Evolutionary conservation across 306 rosid genomes (phyloP).

Genomic region (Herpetospermum pedunculosum): DNA sequence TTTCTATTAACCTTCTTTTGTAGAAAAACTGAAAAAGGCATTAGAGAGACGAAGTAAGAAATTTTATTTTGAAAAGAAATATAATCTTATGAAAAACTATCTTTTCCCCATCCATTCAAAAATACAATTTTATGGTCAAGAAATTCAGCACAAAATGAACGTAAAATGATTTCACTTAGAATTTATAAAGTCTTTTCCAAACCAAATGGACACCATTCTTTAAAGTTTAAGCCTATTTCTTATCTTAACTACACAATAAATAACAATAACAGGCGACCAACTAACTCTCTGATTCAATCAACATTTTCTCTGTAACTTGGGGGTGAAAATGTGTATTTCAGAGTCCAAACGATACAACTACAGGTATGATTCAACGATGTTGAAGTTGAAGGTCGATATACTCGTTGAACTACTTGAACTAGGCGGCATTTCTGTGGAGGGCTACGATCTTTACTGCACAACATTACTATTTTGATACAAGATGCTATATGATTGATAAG

Average conservation of each 20-base stretch:
- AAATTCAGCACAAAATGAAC: not conserved
- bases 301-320: not conserved
- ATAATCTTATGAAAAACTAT: not conserved
- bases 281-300: not conserved
- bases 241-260: not conserved
- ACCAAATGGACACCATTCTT: not conserved
- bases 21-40: too few relatives aligned
- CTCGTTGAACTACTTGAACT: not conserved
- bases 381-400: too few relatives aligned
- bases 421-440: not conserved
- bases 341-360: not conserved
- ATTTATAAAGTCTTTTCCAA: not conserved
- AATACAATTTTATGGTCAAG: not conserved
- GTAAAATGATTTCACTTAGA: not conserved
- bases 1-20: not conserved
- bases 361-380: not conserved
- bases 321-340: not conserved
- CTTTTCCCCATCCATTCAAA: too few relatives aligned
- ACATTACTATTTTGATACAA: conserved; percentile 1
- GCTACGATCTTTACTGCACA: not conserved
- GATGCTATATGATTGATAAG: not conserved
- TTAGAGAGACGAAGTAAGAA: not conserved
- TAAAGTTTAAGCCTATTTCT: too few relatives aligned
- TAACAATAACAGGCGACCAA: not conserved
- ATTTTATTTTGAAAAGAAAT: too few relatives aligned